A percentile compares a stretch with the other conserved stretches of the same genome.
Evolutionary conservation across 164 flowering plant species (phyloP).

Genomic region (Taxillus chinensis): DNA sequence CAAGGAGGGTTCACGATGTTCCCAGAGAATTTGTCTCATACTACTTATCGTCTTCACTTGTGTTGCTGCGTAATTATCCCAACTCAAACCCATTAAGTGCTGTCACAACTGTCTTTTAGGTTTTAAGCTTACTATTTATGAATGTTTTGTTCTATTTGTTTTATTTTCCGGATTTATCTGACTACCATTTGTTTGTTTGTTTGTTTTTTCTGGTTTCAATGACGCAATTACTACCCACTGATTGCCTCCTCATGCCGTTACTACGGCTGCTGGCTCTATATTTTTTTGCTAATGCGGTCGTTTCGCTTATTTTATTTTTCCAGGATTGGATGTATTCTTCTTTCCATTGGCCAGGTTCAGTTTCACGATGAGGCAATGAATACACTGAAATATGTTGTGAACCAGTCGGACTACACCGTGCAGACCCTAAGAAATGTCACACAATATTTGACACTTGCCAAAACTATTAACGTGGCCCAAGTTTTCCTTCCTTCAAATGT

Average conservation of each 20-base stretch:
- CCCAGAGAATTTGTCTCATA: conserved; percentile 45
- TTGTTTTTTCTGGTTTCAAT: too few species aligned
- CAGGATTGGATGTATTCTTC: conserved; percentile 87
- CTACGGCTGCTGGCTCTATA: too few species aligned
- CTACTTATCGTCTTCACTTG: conserved; percentile 65
- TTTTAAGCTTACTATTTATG: background rate
- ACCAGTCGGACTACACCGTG: conserved; percentile 84
- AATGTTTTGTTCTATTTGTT: background rate
- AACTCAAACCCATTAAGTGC: conserved; percentile 3
- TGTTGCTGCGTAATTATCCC: conserved; percentile 61
- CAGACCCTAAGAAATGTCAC: conserved; percentile 79
- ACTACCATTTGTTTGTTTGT: too few species aligned
- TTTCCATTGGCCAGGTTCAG: conserved; percentile 75
- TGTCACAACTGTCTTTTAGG: background rate
- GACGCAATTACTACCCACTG: too few species aligned
- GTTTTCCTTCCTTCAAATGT: conserved; percentile 65
- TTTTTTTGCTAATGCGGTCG: too few species aligned
- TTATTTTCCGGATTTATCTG: background rate
- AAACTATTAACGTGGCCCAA: conserved; percentile 63
- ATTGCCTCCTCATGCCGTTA: too few species aligned
- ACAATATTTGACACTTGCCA: conserved; percentile 63
- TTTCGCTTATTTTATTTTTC: background rate
- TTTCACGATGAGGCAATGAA: conserved; percentile 58
- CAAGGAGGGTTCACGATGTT: conserved; percentile 21
- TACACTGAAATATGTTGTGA: conserved; percentile 69